phyloP scores from a whole-genome alignment of 192 early-diverging fungal genomes.

The Coemansia sp. region DNA sequence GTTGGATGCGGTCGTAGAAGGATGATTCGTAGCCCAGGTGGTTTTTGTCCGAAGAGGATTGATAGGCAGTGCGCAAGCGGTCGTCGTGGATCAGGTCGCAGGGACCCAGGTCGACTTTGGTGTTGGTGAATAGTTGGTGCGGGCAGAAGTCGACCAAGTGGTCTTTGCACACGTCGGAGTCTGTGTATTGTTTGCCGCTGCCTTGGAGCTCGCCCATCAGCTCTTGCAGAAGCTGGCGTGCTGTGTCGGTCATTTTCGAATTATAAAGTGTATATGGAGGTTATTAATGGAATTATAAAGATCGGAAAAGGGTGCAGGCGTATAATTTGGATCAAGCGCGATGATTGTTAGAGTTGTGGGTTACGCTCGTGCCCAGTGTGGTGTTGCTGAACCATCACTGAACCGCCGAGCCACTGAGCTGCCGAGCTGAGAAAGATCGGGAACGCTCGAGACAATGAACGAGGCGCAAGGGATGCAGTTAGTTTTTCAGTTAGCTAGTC shows the following conservation, averaged over 20 bases:
- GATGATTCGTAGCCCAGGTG: conserved; percentile 73
- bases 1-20: conserved; percentile 67
- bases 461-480: too few species aligned
- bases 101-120: conserved; percentile 72
- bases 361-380: too few species aligned
- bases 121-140: conserved; percentile 80
- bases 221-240: conserved; percentile 55
- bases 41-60: conserved; percentile 62
- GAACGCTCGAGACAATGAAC: too few species aligned
- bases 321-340: too few species aligned
- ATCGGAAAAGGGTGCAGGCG: too few species aligned
- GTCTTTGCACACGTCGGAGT: conserved; percentile 67
- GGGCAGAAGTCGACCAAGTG: conserved; percentile 84
- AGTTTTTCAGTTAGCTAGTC: too few species aligned
- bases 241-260: conserved; percentile 46
- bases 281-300: too few species aligned
- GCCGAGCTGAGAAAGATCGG: too few species aligned
- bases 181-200: conserved; percentile 43
- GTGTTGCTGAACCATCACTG: too few species aligned
- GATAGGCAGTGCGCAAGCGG: conserved; percentile 63
- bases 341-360: too few species aligned
- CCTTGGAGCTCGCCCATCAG: conserved; percentile 51
- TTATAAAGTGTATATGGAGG: neutral
- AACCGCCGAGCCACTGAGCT: too few species aligned
- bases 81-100: conserved; percentile 85